Base-by-base conservation (phyloP, 2,329 filamentous ascomycete genomes). In the Claviceps arundinis region DNA sequence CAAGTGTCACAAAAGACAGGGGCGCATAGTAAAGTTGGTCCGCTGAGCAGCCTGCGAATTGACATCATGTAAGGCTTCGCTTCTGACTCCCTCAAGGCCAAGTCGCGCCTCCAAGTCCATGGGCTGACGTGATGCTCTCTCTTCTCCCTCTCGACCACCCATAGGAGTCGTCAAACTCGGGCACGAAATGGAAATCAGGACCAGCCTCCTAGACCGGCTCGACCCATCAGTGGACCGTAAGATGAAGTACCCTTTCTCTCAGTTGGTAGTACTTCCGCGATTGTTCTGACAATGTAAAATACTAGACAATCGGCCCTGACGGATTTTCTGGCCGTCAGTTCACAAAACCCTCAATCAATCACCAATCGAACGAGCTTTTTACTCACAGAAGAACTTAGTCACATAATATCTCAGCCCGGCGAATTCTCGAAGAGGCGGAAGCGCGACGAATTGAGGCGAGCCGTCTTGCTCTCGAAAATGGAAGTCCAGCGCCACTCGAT, bases 401-500 rank as follows among this genome's bases (percentile, higher is more conserved):
- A 2, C 82, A 87, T 65, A 87, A 87, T 60, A 89, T 89, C 57
- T 87, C 80, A 22, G 76, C 78, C 2, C 64, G 70, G 30, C 73
- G 77, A 54, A 81, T 81, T 52, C 71, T 73, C 38, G 63, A 69
- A 19, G 71, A 76, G 55, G 75, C 75, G 17, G 70, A 74, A 37
- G 64, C 66, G 38, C 71, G 77, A 47, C 69, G 74, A 50, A 73
- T 76, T 51, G 60, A 63, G 54, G 66, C 67, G 30, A 61, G 60
- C 4, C 55, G 56, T 6, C 56, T 58, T 6, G 50, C 59, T 24
- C 48, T 55, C 7, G 40, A 60, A 37, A 56, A 61, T 26, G 58
- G 55, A 19, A 59, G 59, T 11, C 60, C 62, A 24, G 45, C 42
- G 22, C 55, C 52, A 26, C 55, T 56, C 38, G 56, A 51, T 17